Conservation (phyloP, 306 rosid species). For the Dalbergia oliveri region DNA sequence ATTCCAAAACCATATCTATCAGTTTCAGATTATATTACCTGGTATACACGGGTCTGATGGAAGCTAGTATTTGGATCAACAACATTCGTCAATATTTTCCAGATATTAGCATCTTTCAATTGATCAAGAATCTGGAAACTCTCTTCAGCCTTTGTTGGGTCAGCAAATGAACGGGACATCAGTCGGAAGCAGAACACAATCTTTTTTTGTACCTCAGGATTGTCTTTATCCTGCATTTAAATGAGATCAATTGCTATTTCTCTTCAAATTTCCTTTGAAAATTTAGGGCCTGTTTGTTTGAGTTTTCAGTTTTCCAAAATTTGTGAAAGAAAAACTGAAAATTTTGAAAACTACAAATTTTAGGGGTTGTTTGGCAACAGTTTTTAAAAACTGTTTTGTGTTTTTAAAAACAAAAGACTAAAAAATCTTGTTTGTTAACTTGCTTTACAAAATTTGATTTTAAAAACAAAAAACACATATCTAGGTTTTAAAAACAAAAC, state of each 20-base stretch:
- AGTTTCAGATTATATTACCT: constrained; percentile 62
- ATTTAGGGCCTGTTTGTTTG: too few relatives aligned
- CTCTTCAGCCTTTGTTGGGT: constrained; percentile 89
- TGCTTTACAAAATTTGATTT: too few relatives aligned
- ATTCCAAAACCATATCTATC: constrained; percentile 28
- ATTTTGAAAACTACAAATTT: too few relatives aligned
- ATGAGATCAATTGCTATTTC: constrained; percentile 49
- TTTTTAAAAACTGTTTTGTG: too few relatives aligned
- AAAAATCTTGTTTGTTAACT: too few relatives aligned
- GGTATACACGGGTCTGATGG: constrained; percentile 69
- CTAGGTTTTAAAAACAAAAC: too few relatives aligned
- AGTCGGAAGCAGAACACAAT: constrained; percentile 75
- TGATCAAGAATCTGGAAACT: constrained; percentile 91
- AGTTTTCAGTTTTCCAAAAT: too few relatives aligned
- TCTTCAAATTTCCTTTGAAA: constrained; percentile 44
- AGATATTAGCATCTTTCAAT: constrained; percentile 84
- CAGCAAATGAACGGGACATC: constrained; percentile 95
- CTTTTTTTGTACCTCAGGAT: constrained; percentile 87
- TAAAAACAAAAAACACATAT: too few relatives aligned
- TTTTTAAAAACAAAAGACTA: too few relatives aligned
- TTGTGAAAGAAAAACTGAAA: too few relatives aligned
- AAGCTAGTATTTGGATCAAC: constrained; percentile 84
- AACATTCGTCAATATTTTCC: constrained; percentile 85
- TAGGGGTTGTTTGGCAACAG: too few relatives aligned
- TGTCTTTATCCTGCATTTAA: constrained; percentile 87